These are phyloP conservation scores for Blumeria graminis DNA, from an alignment of 2,329 filamentous ascomycete species.

Conservation along the genomic window DNA sequence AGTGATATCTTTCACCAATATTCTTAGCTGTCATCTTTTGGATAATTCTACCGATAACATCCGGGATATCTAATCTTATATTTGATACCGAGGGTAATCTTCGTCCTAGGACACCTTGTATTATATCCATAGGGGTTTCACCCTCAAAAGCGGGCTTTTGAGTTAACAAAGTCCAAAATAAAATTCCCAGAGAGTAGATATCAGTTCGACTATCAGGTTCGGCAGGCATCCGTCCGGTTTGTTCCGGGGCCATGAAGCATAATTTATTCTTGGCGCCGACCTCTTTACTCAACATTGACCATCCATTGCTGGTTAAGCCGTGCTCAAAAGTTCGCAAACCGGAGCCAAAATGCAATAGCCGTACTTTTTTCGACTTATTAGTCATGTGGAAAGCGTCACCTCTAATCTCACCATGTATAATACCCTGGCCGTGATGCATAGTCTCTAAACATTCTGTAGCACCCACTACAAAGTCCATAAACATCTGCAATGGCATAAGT, in stretches of 20 bases:
- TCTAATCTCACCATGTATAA: constrained; percentile 76
- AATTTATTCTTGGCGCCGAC: constrained; percentile 72
- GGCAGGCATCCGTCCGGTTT: constrained; percentile 76
- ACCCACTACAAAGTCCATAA: constrained; percentile 78
- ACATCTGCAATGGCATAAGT: constrained; percentile 48
- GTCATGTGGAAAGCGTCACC: constrained; percentile 83
- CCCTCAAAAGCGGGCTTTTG: constrained; percentile 63
- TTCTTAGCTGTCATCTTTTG: constrained; percentile 82
- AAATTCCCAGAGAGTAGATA: constrained; percentile 72
- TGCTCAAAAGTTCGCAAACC: constrained; percentile 77
- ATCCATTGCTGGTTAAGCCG: constrained; percentile 62
- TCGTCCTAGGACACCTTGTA: constrained; percentile 66
- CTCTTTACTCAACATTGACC: constrained; percentile 62
- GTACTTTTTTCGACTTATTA: constrained; percentile 42
- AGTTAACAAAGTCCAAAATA: constrained; percentile 70
- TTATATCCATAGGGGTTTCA: constrained; percentile 60
- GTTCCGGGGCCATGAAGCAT: constrained; percentile 79
- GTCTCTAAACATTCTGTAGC: constrained; percentile 69
- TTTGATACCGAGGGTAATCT: constrained; percentile 54
- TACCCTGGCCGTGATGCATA: constrained; percentile 63
- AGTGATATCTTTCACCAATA: constrained; percentile 71
- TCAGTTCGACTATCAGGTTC: constrained; percentile 83
- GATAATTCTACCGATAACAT: constrained; percentile 59
- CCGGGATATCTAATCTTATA: constrained; percentile 60
- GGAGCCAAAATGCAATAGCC: constrained; percentile 64